These are phyloP conservation scores for Tilletia indica DNA, from an alignment of 1,284 basidiomycete genomes.

Conservation along the genomic window DNA sequence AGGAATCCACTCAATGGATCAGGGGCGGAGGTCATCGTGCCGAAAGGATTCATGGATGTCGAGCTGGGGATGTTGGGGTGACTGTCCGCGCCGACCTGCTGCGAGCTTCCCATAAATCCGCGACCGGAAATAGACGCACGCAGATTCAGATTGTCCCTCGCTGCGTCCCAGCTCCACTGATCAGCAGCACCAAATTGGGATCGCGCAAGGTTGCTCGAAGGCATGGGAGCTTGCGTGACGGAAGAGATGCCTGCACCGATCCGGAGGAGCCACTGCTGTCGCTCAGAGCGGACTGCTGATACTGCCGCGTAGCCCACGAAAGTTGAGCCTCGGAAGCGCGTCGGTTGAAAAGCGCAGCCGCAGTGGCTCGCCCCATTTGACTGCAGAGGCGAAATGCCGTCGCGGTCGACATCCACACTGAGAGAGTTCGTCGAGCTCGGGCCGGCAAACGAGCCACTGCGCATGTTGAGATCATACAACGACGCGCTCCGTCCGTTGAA, in stretches of 20 bases:
- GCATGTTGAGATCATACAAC: background rate
- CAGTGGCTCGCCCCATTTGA: background rate
- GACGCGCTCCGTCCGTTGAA: slow-evolving; percentile 11
- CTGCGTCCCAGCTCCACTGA: background rate
- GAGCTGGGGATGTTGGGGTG: background rate
- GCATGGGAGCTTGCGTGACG: background rate
- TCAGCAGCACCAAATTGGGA: background rate
- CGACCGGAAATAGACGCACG: too few species aligned
- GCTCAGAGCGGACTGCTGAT: background rate
- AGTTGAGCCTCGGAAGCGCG: slow-evolving; percentile 9
- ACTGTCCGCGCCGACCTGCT: background rate
- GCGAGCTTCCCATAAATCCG: background rate
- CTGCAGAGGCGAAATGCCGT: background rate
- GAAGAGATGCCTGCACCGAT: background rate
- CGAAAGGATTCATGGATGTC: background rate
- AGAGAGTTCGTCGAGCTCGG: background rate
- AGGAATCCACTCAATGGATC: background rate
- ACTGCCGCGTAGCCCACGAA: background rate
- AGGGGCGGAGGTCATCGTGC: background rate
- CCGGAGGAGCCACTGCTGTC: background rate
- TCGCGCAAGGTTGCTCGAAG: background rate
- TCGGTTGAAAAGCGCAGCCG: background rate
- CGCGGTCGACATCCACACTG: background rate
- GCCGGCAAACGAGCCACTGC: slow-evolving; percentile 8
- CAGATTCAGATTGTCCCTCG: background rate